A percentile compares a stretch with the other conserved stretches of the same genome.
These are phyloP conservation scores for Phytopythium vexans DNA, from an alignment of 352 stramenopile genomes.

Conservation along the genomic window DNA sequence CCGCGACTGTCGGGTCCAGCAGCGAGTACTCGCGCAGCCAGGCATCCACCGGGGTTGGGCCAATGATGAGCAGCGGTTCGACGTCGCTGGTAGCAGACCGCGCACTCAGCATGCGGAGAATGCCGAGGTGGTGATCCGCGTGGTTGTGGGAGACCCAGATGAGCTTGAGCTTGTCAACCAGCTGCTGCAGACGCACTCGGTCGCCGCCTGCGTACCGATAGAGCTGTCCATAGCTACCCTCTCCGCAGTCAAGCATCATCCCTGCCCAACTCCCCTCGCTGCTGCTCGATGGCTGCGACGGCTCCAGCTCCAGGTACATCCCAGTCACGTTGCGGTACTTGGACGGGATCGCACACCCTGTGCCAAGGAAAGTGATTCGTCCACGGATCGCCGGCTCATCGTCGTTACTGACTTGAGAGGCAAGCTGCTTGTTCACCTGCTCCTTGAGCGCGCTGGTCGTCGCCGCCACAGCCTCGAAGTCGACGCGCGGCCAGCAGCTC, in stretches of 20 bases:
- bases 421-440: background rate
- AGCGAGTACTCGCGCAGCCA: slow-evolving; percentile 92
- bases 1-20: slow-evolving; percentile 70
- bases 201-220: slow-evolving; percentile 56
- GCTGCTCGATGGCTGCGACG: background rate
- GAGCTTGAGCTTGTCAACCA: slow-evolving; percentile 79
- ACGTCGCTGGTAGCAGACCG: slow-evolving; percentile 31
- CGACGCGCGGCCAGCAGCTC: slow-evolving; percentile 42
- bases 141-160: slow-evolving; percentile 98
- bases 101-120: slow-evolving; percentile 88
- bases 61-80: slow-evolving; percentile 89
- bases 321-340: slow-evolving; percentile 98
- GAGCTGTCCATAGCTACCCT: slow-evolving; percentile 95
- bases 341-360: slow-evolving; percentile 95
- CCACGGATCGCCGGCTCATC: slow-evolving; percentile 17
- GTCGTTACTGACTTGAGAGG: background rate
- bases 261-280: slow-evolving; percentile 20
- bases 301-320: slow-evolving; percentile 86
- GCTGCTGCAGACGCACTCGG: slow-evolving; percentile 30
- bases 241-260: slow-evolving; percentile 95
- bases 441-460: slow-evolving; percentile 17
- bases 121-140: slow-evolving; percentile 96
- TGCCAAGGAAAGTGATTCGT: slow-evolving; percentile 94
- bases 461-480: slow-evolving; percentile 43
- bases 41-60: slow-evolving; percentile 77